Conservation (phyloP, 2,329 filamentous ascomycete genomes). For the Periglandula ipomoeae region DNA sequence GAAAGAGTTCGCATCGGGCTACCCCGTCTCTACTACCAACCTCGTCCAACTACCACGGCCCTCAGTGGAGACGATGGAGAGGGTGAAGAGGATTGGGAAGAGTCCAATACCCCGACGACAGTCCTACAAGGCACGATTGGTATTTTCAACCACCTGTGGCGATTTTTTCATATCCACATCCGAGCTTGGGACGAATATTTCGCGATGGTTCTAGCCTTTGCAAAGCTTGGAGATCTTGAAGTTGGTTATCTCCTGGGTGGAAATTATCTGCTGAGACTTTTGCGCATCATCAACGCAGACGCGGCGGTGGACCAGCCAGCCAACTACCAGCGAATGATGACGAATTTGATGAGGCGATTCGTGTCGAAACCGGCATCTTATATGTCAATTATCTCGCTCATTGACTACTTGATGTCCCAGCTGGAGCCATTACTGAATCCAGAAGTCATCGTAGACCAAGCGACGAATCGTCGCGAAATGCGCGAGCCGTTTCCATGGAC, state of each 20-base stretch:
- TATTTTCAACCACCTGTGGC: slow-evolving; percentile 50
- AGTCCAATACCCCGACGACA: neutral
- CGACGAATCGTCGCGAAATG: slow-evolving; percentile 29
- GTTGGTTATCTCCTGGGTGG: slow-evolving; percentile 48
- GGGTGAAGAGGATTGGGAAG: slow-evolving; percentile 20
- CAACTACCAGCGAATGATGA: slow-evolving; percentile 48
- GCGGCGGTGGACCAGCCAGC: slow-evolving; percentile 36
- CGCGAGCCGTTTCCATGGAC: slow-evolving; percentile 34
- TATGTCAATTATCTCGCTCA: slow-evolving; percentile 40
- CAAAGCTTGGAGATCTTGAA: slow-evolving; percentile 50
- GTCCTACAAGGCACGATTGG: slow-evolving; percentile 28
- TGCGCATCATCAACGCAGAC: slow-evolving; percentile 56
- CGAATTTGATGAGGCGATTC: slow-evolving; percentile 39
- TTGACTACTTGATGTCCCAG: slow-evolving; percentile 34
- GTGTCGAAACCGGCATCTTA: slow-evolving; percentile 44
- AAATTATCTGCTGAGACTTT: slow-evolving; percentile 48
- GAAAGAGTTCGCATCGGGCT: slow-evolving; percentile 38
- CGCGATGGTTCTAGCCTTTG: slow-evolving; percentile 57
- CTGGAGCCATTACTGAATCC: slow-evolving; percentile 30
- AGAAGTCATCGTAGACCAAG: slow-evolving; percentile 28
- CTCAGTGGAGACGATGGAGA: slow-evolving; percentile 14
- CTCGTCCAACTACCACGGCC: neutral
- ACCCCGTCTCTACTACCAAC: slow-evolving; percentile 37
- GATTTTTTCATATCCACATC: slow-evolving; percentile 49
- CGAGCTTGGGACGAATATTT: slow-evolving; percentile 74